phyloP scores from a whole-genome alignment of 2,329 filamentous ascomycete genomes.

The Fusarium lyarnte region DNA sequence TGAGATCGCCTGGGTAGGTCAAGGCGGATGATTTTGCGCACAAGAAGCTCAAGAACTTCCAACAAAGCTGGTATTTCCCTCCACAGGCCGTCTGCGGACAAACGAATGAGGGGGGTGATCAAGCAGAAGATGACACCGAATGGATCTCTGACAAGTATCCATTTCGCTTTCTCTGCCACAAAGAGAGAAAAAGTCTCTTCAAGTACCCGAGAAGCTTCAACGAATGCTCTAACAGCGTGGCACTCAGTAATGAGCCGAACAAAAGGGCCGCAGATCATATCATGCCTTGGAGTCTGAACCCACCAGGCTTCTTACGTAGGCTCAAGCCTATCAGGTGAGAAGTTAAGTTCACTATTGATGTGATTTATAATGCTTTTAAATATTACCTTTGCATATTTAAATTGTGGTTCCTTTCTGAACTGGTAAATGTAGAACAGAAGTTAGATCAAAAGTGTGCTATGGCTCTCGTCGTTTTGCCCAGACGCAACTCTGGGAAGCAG shows the following conservation, averaged over 20 bases:
- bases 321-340: neutral
- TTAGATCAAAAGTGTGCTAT: neutral
- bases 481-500: slow-evolving; percentile 5
- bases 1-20: neutral
- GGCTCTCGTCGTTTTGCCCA: neutral
- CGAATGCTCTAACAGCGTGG: neutral
- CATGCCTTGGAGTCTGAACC: neutral
- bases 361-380: slow-evolving; percentile 1
- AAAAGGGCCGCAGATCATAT: neutral
- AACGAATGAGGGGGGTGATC: neutral
- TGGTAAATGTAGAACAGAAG: neutral
- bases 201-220: neutral
- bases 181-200: neutral
- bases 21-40: neutral
- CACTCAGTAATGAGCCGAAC: slow-evolving; percentile 2
- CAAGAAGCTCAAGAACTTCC: slow-evolving; percentile 1
- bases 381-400: neutral
- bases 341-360: neutral
- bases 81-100: neutral
- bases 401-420: neutral
- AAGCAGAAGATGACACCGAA: neutral
- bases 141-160: neutral
- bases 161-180: neutral
- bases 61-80: neutral
- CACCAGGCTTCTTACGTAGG: neutral